Base-by-base conservation (phyloP, 2,329 filamentous ascomycete genomes). In the Venturia effusa region DNA sequence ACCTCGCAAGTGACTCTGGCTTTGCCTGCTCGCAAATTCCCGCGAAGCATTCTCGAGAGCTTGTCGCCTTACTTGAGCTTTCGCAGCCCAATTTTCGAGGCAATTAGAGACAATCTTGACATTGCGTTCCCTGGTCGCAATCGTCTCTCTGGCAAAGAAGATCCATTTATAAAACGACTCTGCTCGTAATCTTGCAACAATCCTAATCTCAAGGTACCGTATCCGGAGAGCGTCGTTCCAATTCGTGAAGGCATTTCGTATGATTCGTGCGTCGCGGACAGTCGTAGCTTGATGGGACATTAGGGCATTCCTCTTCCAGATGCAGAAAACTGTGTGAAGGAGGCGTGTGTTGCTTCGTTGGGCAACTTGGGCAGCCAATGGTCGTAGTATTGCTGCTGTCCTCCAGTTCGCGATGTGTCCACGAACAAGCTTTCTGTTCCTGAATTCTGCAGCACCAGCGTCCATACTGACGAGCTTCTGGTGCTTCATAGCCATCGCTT, bases 151-250 rank as follows among this genome's bases (percentile, higher is more conserved):
- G 24, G 76, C 79, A 40, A 80, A 78, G 37, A 87, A 69, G n/a
- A 82, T 78, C 84, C 84, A 87, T 71, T 79, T 84, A 71, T 85
- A 86, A 66, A 88, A 74, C 7, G 76, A 73, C 68, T 87, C 80
- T 37, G 82, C 73, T 51, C 83, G 74, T 48, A 86, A 67, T 3
- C 84, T 79, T 66, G 83, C 79, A 66, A 86, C 78, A 59, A 86
- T 82, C 17, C 78, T 80, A 24, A 78, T 74, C 60, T 73, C 74
- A 1, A 87, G 72, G 19, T 79, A 79, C 67, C 80, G 76, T 66
- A 78, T 80, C 22, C 85, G 82, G 19, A 86, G 75, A 19, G 75
- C 75, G 68, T 87, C 83, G 67, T 87, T 87, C 86, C 85, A 88
- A 13, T 76, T 74, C 1, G 80, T 85, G 76, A 82, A 85, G 3